Base-by-base conservation (phyloP, 345 rosid genomes). In the Heritiera fomes region DNA sequence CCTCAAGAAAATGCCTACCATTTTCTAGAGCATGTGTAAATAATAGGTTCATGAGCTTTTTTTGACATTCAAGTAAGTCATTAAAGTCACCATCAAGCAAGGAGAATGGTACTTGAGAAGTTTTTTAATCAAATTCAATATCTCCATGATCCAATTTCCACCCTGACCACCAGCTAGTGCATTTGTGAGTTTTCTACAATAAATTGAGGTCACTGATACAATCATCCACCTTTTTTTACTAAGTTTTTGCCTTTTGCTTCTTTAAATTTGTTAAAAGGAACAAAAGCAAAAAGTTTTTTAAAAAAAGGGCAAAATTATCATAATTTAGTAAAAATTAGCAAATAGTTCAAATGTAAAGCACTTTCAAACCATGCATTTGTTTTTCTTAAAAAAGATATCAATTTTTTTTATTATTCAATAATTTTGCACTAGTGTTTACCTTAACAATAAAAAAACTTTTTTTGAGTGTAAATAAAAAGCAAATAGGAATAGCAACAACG, bases 121-220 rank as follows among this genome's bases (percentile, higher is more conserved):
- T 45, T 6, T 45, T 20, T 40, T 68, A 46, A 68, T 43, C 52
- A 75, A 67, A 18, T 43, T 67, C 30, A 67, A 67, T 8, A 67
- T 43, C 28, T 45, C 52, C 38, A 61, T 45, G 28, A 62, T 46
- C 45, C 70, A 75, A 61, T 30, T 47, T 61, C 52, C 23, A 46
- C 41, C 15, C 8, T 8, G 47, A 38, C 15, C 45, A 65, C 28
- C 47, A 40, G 20, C 18, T 38, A 64, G 15, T 0, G 46, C 20
- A 64, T 64, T 8, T 17, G 70, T 65, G 70, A 65, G 47, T 15
- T 65, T 65, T 65, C 69, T 15, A 52, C 56, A 52, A 53, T 15
- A 53, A 53, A 17, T 53, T 17, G 59, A 53, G 59, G 59, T 6
- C 59, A 53, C 2, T 17, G 6, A 53, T 17, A 53, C 20, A 17